A percentile compares a stretch with the other conserved stretches of the same genome.
Evolutionary conservation across 106 monocot genomes (phyloP).

Genomic region (Narthecium ossifragum): DNA sequence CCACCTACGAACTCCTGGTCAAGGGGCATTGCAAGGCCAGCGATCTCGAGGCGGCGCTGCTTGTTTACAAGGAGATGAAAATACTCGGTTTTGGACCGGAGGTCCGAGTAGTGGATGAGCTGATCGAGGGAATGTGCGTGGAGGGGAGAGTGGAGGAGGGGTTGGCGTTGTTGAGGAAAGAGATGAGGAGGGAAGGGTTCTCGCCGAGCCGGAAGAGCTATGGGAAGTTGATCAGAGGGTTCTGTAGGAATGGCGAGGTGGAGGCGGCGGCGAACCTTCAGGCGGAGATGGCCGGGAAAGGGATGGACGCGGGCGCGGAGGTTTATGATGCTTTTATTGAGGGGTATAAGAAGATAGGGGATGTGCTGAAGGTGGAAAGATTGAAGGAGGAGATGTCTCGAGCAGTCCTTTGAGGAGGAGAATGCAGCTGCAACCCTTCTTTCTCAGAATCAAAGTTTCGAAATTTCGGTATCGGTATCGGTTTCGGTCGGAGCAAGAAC

Average conservation of each 20-base stretch:
- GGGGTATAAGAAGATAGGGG: conserved; percentile 33
- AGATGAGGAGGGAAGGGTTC: conserved; percentile 45
- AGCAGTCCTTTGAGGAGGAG: not conserved
- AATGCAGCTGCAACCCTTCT: no score
- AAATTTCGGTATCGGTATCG: no score
- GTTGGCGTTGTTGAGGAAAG: conserved; percentile 43
- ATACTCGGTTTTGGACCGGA: conserved; percentile 32
- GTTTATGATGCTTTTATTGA: conserved; percentile 50
- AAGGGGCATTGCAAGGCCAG: conserved; percentile 27
- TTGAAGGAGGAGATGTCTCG: conserved; percentile 48
- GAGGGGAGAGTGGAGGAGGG: conserved; percentile 35
- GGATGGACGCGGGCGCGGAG: conserved; percentile 24
- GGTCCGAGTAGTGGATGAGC: conserved; percentile 18
- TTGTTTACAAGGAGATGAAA: conserved; percentile 36
- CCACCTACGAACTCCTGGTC: conserved; percentile 38
- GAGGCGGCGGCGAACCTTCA: conserved; percentile 55
- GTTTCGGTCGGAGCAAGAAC: no score
- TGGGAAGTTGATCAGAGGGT: conserved; percentile 41
- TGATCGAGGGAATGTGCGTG: conserved; percentile 43
- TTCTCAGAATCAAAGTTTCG: no score
- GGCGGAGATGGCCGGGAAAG: conserved; percentile 72
- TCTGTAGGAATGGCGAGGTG: conserved; percentile 46
- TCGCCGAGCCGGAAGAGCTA: conserved; percentile 33
- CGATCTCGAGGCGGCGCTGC: conserved; percentile 23
- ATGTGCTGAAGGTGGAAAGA: conserved; percentile 28